Percentiles rank a stretch among this genome's conserved stretches.
Conservation (phyloP, 2,329 filamentous ascomycete species). For the Periconia sp. region DNA sequence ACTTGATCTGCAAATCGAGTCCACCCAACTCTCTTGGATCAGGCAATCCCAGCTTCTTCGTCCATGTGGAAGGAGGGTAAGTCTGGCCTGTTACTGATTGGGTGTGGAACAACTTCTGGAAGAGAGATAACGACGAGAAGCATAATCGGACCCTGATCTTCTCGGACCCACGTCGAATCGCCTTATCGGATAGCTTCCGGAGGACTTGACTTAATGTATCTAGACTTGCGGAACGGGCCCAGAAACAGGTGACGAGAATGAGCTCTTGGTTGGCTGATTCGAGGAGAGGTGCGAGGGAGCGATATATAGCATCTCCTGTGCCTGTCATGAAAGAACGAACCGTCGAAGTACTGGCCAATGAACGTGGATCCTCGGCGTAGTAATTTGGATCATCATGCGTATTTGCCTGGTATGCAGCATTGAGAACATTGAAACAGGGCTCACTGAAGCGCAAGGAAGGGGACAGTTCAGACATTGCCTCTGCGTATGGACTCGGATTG, state of each 20-base stretch:
- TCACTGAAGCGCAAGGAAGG: conserved; percentile 9
- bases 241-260: conserved; percentile 83
- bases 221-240: conserved; percentile 71
- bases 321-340: conserved; percentile 49
- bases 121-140: conserved; percentile 74
- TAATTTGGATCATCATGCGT: conserved; percentile 47
- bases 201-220: conserved; percentile 65
- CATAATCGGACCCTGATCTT: conserved; percentile 72
- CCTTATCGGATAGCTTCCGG: conserved; percentile 61
- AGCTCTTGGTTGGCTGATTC: conserved; percentile 67
- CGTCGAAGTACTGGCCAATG: conserved; percentile 42
- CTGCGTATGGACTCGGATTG: too few relatives aligned
- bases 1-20: conserved; percentile 75
- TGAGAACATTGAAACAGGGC: conserved; percentile 36
- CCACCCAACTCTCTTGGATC: conserved; percentile 59
- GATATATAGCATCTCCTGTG: conserved; percentile 52
- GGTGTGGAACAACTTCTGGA: conserved; percentile 78
- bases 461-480: too few relatives aligned
- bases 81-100: conserved; percentile 65
- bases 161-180: conserved; percentile 34
- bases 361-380: conserved; percentile 42
- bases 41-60: conserved; percentile 68
- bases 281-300: conserved; percentile 65
- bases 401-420: conserved; percentile 27
- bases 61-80: conserved; percentile 68